These are phyloP conservation scores for Thermomucor indicae-seudaticae DNA, from an alignment of 371 early-diverging fungal genomes.

Conservation along the genomic window DNA sequence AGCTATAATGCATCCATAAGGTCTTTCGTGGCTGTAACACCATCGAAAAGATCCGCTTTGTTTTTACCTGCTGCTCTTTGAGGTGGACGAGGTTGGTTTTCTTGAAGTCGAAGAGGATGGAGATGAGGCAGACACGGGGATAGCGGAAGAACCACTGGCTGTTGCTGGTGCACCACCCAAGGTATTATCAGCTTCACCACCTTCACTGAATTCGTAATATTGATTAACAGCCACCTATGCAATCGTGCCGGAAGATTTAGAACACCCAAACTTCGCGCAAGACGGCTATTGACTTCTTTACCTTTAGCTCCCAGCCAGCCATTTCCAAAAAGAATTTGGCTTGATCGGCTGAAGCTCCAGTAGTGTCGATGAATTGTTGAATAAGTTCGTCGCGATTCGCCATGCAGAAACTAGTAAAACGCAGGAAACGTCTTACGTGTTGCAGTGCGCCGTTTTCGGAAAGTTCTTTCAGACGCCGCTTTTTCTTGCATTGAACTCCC, in stretches of 20 bases:
- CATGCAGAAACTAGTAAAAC: too few species aligned
- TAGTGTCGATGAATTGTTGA: slow-evolving; percentile 57
- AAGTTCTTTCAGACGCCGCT: too few species aligned
- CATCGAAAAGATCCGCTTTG: slow-evolving; percentile 1
- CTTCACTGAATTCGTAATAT: slow-evolving; percentile 14
- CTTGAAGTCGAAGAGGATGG: slow-evolving; percentile 2
- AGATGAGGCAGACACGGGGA: neutral
- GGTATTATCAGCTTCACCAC: neutral
- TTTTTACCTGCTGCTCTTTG: slow-evolving; percentile 5
- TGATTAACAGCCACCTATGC: slow-evolving; percentile 16
- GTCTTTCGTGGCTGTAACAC: too few species aligned
- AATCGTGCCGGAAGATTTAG: neutral
- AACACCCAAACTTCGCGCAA: neutral
- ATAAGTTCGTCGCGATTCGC: slow-evolving; percentile 56
- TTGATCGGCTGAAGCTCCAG: slow-evolving; percentile 50
- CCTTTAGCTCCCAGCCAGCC: slow-evolving; percentile 73
- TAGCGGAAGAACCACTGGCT: neutral
- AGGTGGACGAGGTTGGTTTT: neutral
- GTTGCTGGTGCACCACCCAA: slow-evolving; percentile 2
- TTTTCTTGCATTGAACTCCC: too few species aligned
- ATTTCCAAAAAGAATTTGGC: slow-evolving; percentile 74
- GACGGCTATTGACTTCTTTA: slow-evolving; percentile 15
- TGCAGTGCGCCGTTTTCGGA: too few species aligned
- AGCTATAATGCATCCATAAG: too few species aligned
- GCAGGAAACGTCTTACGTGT: too few species aligned